phyloP scores from a whole-genome alignment of 768 basidiomycete genomes.

The Mycena venus region DNA sequence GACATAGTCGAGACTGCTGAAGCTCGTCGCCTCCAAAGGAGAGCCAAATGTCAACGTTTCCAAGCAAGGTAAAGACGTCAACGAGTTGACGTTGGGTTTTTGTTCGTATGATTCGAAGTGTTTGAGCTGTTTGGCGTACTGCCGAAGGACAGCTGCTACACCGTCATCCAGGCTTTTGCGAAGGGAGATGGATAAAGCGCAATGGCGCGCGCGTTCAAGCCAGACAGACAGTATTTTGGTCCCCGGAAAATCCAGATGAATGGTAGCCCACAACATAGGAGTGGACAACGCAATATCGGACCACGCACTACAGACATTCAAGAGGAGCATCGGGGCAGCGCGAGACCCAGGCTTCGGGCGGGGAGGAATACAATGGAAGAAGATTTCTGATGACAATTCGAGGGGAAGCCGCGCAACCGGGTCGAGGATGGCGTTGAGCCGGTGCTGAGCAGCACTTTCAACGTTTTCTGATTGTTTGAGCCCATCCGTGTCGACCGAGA shows the following conservation, averaged over 20 bases:
- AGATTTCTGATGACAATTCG: constrained; percentile 10
- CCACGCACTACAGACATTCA: background rate
- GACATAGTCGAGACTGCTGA: too few species aligned
- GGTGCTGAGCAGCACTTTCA: background rate
- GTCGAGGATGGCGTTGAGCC: constrained; percentile 10
- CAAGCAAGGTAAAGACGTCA: background rate
- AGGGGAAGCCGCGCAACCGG: constrained; percentile 2
- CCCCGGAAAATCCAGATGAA: background rate
- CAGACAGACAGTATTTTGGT: background rate
- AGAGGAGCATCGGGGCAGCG: background rate
- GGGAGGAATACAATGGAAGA: background rate
- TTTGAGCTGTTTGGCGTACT: background rate
- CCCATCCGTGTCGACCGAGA: background rate
- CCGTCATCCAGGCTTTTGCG: background rate
- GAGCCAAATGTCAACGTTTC: background rate
- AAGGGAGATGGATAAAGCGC: background rate
- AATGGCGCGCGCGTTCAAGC: background rate
- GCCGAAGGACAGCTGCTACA: background rate
- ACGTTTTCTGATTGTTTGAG: background rate
- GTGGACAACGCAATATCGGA: background rate
- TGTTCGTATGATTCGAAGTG: background rate
- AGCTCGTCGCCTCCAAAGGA: background rate
- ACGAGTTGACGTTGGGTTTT: background rate
- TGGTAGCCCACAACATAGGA: background rate
- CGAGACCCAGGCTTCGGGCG: background rate